phyloP scores from a whole-genome alignment of 2,329 filamentous ascomycete genomes.

The Cercospora brassicicola region DNA sequence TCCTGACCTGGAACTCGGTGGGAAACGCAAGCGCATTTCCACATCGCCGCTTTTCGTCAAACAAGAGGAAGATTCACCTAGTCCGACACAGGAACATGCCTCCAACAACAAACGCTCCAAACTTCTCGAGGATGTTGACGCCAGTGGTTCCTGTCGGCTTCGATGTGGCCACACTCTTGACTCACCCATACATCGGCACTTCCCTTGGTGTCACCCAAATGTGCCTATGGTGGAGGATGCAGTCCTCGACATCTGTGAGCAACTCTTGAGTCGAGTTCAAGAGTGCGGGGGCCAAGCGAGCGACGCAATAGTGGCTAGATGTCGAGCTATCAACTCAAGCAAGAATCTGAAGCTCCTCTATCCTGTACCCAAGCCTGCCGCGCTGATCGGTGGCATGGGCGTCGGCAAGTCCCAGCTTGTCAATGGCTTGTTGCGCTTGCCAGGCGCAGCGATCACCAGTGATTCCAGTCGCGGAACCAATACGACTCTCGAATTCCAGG shows the following conservation, averaged over 20 bases:
- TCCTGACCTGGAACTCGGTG: not conserved
- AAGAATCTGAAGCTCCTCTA: not conserved
- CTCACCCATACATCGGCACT: not conserved
- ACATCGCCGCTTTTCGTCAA: not conserved
- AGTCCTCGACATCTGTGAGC: not conserved
- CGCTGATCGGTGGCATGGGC: conserved; percentile 7
- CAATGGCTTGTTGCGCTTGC: not conserved
- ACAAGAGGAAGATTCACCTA: not conserved
- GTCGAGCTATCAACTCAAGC: not conserved
- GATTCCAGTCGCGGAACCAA: conserved; percentile 10
- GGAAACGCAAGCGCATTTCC: not conserved
- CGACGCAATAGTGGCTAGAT: not conserved
- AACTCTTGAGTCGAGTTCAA: not conserved
- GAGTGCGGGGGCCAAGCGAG: not conserved
- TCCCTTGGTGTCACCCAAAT: not conserved
- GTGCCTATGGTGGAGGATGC: not conserved
- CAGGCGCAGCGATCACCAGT: conserved; percentile 3
- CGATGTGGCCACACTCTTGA: not conserved
- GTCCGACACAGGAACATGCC: not conserved
- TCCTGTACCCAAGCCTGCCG: not conserved
- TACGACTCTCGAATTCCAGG: conserved; percentile 15
- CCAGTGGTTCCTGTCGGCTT: not conserved
- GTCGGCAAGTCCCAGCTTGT: conserved; percentile 9
- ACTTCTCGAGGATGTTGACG: not conserved
- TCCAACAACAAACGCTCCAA: not conserved